Base-by-base conservation (phyloP, 495 filamentous ascomycete species). In the Lophiotrema nucula region DNA sequence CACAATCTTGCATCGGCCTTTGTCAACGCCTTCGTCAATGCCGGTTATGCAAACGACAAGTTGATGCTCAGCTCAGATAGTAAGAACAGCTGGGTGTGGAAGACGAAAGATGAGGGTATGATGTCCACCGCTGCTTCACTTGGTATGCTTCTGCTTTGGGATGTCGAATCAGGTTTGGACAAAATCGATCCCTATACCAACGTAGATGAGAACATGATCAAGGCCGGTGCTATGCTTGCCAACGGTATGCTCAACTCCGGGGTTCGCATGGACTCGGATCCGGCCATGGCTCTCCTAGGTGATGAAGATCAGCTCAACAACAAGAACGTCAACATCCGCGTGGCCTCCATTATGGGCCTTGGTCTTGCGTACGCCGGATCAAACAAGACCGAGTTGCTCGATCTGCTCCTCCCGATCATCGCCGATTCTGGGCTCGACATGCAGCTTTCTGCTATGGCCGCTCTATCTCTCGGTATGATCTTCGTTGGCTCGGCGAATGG, bases 81-180 rank as follows among this genome's bases (percentile, higher is more conserved):
- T 58, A 91, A 93, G 76, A 84, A 86, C 33, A 87, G 85, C 58
- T 99, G 95, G 95, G 88, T 97, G 2, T 97, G 90, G 88, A 99
- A 97, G 76, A 97, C 95, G 11, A 97, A 97, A 73, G 92, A 96
- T 31, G 92, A 96, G 62, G 92, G 92, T 62, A 95, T 95, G 92
- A 81, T 96, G 73, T 96, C 92, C 18, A 96, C 92, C 3, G 88
- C 92, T 15, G 93, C 93, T 6, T 97, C 93, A 2, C 72, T 96
- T 53, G 93, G 93, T 54, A 89, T 92, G 71, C 76, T 99, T 22
- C 74, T 93, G 51, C 83, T 91, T 66, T 92, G 93, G 84, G 95
- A 97, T 67, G 85, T 95, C 52, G 91, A 95, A 57, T 81, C 75
- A 53, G 95, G 91, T 16, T 74, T 99, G 48, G 88, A 93, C 65